Evolutionary conservation across 768 basidiomycete species (phyloP), one percentile per base, ranked within the genome.

Genomic region (Boletus sp.): DNA sequence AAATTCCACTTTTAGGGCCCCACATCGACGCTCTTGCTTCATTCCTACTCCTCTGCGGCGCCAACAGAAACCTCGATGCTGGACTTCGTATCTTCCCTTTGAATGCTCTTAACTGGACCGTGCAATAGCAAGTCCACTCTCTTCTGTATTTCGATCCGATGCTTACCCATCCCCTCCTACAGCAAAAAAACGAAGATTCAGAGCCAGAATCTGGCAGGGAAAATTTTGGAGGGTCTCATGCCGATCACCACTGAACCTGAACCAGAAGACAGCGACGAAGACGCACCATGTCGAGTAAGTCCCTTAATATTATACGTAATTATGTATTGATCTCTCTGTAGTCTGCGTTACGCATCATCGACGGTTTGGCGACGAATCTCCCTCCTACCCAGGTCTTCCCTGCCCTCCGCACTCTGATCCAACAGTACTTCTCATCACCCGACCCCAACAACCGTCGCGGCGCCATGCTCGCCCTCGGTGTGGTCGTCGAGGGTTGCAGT

Each of bases 141-240:
- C 36, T 17, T 39, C 36, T 10, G 7, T n/a, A 14, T 14, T 11
- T 30, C 37, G 3, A 18, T 29, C 18, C 18, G n/a, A 42, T 51
- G 9, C 30, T 47, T 7, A 54, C 24, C 40, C 49, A 42, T 51
- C 63, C 47, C 15, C 52, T 56, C 14, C 40, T 55, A 62, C 65
- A 95, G 92, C 78, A 99, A 98, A 85, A 98, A 98, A 77, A 87
- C 89, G 49, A 97, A 94, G 75, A 83, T 99, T 37, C 94, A 97
- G 74, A 83, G 83, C 64, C 82, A 94, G 58, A 84, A 84, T 68
- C 80, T 99, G 55, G 94, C 93, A 15, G 83, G 83, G 46, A 81
- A 83, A 29, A 96, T 99, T 68, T 82, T 98, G 56, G 86, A 92
- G 63, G 90, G 91, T 44, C 83, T 99, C 44, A 89, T 99, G 82